phyloP scores from a whole-genome alignment of 305 asterid genomes.

The Plantago lanceolata region DNA sequence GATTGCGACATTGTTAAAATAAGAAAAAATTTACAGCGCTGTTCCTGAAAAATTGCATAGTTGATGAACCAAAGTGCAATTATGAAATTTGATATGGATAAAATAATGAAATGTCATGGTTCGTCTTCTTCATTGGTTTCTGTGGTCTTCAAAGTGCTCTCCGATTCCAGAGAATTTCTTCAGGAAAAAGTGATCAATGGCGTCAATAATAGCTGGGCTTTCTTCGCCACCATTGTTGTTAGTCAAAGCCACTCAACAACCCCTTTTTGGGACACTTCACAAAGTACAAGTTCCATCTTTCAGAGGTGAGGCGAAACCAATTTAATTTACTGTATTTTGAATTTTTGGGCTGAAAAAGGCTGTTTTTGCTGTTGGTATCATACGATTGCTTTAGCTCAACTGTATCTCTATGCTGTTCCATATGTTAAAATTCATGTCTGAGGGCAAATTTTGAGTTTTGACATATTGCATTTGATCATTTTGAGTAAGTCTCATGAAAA shows the following conservation, averaged over 20 bases:
- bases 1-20: too few relatives aligned
- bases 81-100: not conserved
- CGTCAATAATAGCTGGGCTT: slow-evolving; percentile 33
- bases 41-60: not conserved
- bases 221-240: slow-evolving; percentile 33
- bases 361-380: not conserved
- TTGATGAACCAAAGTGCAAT: slow-evolving; percentile 1
- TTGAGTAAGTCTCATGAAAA: too few relatives aligned
- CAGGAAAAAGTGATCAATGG: slow-evolving; percentile 21
- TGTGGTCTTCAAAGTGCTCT: slow-evolving; percentile 22
- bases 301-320: slow-evolving; percentile 24
- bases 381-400: not conserved
- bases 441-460: too few relatives aligned
- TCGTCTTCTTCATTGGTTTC: not conserved
- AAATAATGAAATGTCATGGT: not conserved
- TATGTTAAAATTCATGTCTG: too few relatives aligned
- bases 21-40: too few relatives aligned
- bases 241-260: slow-evolving; percentile 34
- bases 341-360: not conserved
- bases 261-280: slow-evolving; percentile 28
- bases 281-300: slow-evolving; percentile 24
- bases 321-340: not conserved
- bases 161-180: not conserved
- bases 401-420: too few relatives aligned
- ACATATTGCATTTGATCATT: too few relatives aligned